A percentile compares a stretch with the other conserved stretches of the same genome.
Conservation (phyloP, 345 rosid species). For the Clausena lansium region DNA sequence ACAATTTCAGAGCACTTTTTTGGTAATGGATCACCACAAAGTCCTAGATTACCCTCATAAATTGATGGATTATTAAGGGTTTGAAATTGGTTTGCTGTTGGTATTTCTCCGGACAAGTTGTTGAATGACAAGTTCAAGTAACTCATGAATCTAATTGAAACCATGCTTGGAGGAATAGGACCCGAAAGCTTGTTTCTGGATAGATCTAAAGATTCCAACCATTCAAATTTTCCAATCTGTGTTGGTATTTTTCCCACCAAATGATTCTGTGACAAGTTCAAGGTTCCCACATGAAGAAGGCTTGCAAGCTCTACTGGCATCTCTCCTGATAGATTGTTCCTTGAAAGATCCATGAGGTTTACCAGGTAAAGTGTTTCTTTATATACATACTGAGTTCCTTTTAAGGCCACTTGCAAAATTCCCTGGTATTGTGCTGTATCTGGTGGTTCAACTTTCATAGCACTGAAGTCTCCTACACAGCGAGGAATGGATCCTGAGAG, state of each 20-base stretch:
- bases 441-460: conserved; percentile 4
- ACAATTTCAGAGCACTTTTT: neutral
- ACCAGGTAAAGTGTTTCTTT: neutral
- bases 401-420: neutral
- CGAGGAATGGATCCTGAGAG: conserved; percentile 6
- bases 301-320: neutral
- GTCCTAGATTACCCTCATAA: conserved; percentile 22
- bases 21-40: conserved; percentile 22
- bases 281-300: neutral
- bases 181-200: conserved; percentile 24
- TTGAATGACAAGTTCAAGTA: conserved; percentile 24
- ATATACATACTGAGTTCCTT: neutral
- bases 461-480: conserved; percentile 20
- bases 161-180: conserved; percentile 16
- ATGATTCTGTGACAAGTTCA: conserved; percentile 5
- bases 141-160: conserved; percentile 18
- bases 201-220: conserved; percentile 18
- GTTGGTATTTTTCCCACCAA: conserved; percentile 9
- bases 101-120: conserved; percentile 26
- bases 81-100: conserved; percentile 18
- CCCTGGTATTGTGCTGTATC: neutral
- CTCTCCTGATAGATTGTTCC: conserved; percentile 9
- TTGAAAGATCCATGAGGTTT: neutral
- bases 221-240: conserved; percentile 8
- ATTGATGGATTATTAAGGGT: conserved; percentile 13